phyloP scores from a whole-genome alignment of 495 filamentous ascomycete genomes.

The Cladorrhinum samala region DNA sequence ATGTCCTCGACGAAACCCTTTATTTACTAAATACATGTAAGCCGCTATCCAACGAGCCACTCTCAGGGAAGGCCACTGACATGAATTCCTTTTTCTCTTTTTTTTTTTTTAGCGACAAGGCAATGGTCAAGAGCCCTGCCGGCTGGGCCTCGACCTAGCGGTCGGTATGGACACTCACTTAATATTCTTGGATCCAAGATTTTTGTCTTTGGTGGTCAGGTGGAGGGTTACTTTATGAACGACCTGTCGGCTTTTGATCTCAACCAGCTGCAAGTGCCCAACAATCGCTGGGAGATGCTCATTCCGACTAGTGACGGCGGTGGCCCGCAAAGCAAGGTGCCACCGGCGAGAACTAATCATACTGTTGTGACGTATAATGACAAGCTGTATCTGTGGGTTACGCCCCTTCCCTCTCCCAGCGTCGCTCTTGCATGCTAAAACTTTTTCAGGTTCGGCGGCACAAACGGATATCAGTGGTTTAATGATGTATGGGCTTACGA shows the following conservation, averaged over 20 bases:
- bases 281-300: constrained; percentile 89
- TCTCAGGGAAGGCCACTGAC: not conserved
- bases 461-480: constrained; percentile 91
- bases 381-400: constrained; percentile 81
- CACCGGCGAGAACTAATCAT: constrained; percentile 95
- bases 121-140: constrained; percentile 96
- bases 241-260: constrained; percentile 96
- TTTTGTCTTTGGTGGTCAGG: constrained; percentile 95
- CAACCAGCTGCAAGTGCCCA: constrained; percentile 80
- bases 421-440: constrained; percentile 17
- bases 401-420: not conserved
- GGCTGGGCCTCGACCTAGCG: constrained; percentile 71
- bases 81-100: constrained; percentile 13
- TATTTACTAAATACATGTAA: constrained; percentile 97
- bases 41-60: constrained; percentile 25
- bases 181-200: constrained; percentile 96
- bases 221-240: constrained; percentile 96
- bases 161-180: constrained; percentile 92
- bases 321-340: constrained; percentile 59
- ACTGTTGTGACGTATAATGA: constrained; percentile 88
- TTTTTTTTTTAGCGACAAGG: constrained; percentile 63
- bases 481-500: constrained; percentile 99
- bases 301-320: constrained; percentile 69
- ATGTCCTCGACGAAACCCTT: constrained; percentile 87
- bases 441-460: constrained; percentile 76